Conservation (phyloP, 768 basidiomycete genomes). For the Hypholoma sublateritium region DNA sequence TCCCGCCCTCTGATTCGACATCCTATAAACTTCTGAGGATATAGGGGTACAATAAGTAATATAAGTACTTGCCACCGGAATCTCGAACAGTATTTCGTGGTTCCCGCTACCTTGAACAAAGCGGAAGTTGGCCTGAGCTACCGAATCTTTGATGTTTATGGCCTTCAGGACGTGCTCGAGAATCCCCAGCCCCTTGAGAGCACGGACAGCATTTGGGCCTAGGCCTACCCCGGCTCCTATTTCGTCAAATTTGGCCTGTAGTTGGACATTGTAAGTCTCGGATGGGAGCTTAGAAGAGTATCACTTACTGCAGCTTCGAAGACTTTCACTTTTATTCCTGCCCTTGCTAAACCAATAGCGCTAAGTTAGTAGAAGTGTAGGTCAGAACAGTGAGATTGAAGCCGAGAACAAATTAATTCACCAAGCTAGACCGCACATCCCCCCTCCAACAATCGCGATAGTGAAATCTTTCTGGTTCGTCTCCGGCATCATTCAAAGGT, state of each 20-base stretch:
- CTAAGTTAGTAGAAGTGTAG: slow-evolving; percentile 13
- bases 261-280: not conserved
- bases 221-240: slow-evolving; percentile 58
- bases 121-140: slow-evolving; percentile 31
- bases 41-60: not conserved
- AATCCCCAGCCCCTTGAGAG: slow-evolving; percentile 43
- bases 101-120: slow-evolving; percentile 42
- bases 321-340: slow-evolving; percentile 44
- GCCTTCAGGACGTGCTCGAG: slow-evolving; percentile 39
- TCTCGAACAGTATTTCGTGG: slow-evolving; percentile 45
- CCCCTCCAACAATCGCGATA: slow-evolving; percentile 56
- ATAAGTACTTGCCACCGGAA: slow-evolving; percentile 24
- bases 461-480: slow-evolving; percentile 36
- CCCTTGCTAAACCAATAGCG: slow-evolving; percentile 41
- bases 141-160: slow-evolving; percentile 29
- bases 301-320: slow-evolving; percentile 51
- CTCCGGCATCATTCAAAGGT: not conserved
- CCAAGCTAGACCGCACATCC: slow-evolving; percentile 52
- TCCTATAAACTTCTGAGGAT: slow-evolving; percentile 1
- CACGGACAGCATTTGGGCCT: slow-evolving; percentile 53
- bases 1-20: slow-evolving; percentile 1
- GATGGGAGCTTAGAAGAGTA: not conserved
- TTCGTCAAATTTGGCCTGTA: slow-evolving; percentile 46
- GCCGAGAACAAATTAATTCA: not conserved
- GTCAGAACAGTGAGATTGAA: not conserved